These are phyloP conservation scores for Phytophthora kernoviae DNA, from an alignment of 352 stramenopile species.

Conservation along the genomic window DNA sequence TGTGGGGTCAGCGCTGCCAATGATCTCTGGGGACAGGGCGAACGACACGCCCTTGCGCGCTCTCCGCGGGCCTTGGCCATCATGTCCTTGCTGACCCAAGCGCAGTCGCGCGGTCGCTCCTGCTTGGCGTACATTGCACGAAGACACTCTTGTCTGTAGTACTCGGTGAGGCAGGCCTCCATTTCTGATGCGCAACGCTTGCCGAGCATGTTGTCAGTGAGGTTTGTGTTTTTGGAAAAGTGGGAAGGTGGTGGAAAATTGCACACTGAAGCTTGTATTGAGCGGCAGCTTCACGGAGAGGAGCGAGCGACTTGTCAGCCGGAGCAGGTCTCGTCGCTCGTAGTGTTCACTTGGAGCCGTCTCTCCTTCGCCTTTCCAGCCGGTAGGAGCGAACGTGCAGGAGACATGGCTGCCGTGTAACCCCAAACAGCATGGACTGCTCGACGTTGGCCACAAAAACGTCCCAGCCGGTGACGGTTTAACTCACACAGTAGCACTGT, in stretches of 20 bases:
- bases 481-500: constrained; percentile 5
- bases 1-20: constrained; percentile 66
- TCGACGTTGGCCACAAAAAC: neutral
- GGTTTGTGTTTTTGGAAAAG: constrained; percentile 15
- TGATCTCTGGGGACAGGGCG: constrained; percentile 59
- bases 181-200: constrained; percentile 76
- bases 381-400: constrained; percentile 46
- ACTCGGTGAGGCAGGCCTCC: constrained; percentile 80
- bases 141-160: constrained; percentile 83
- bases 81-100: constrained; percentile 57
- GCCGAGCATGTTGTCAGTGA: constrained; percentile 51
- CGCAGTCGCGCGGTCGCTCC: constrained; percentile 43
- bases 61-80: constrained; percentile 40
- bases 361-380: constrained; percentile 41
- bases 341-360: constrained; percentile 25
- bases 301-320: constrained; percentile 23
- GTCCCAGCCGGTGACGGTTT: neutral
- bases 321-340: constrained; percentile 43
- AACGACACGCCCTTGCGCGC: constrained; percentile 76
- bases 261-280: constrained; percentile 35
- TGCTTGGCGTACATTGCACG: constrained; percentile 77
- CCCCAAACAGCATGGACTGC: neutral
- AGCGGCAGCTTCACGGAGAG: constrained; percentile 6
- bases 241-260: constrained; percentile 46
- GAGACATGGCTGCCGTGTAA: constrained; percentile 19